Evolutionary conservation across 129 eudicot genomes (phyloP).

Genomic region (Tagetes erecta): DNA sequence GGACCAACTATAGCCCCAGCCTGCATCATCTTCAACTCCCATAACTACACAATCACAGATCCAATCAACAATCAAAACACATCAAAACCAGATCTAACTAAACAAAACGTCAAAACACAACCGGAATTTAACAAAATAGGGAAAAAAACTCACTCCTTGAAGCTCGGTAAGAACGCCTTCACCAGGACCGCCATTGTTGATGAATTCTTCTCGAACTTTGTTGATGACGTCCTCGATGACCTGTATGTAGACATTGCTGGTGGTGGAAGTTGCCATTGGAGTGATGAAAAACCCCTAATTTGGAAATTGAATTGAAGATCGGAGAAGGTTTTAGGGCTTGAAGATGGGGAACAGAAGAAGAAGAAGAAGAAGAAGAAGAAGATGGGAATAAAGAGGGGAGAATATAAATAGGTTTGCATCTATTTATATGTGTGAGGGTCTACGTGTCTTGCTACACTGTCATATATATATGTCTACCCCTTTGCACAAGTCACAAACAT

Average conservation of each 20-base stretch:
- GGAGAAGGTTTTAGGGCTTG: constrained; percentile 25
- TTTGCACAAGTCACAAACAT: too few species aligned
- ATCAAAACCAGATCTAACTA: constrained; percentile 21
- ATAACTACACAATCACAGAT: constrained; percentile 39
- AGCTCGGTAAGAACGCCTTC: constrained; percentile 70
- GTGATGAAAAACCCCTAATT: too few species aligned
- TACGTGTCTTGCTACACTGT: background rate
- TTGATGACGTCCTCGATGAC: constrained; percentile 81
- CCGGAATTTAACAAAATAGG: background rate
- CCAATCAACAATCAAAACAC: background rate
- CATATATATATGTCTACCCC: too few species aligned
- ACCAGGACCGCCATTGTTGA: constrained; percentile 70
- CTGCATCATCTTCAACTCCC: constrained; percentile 82
- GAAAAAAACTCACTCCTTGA: constrained; percentile 55
- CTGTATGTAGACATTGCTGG: constrained; percentile 64
- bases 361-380: constrained; percentile 47
- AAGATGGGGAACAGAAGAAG: constrained; percentile 27
- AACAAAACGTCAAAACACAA: background rate
- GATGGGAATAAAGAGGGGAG: constrained; percentile 49
- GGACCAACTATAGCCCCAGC: constrained; percentile 70
- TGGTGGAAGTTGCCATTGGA: constrained; percentile 50
- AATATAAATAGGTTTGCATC: constrained; percentile 93
- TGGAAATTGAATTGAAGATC: background rate
- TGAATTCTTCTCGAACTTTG: constrained; percentile 73
- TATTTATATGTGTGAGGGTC: constrained; percentile 3